Percentiles rank a stretch among this genome's conserved stretches.
Conservation (phyloP, 1,139 yeast species). For the Martiniozyma asiatica region DNA sequence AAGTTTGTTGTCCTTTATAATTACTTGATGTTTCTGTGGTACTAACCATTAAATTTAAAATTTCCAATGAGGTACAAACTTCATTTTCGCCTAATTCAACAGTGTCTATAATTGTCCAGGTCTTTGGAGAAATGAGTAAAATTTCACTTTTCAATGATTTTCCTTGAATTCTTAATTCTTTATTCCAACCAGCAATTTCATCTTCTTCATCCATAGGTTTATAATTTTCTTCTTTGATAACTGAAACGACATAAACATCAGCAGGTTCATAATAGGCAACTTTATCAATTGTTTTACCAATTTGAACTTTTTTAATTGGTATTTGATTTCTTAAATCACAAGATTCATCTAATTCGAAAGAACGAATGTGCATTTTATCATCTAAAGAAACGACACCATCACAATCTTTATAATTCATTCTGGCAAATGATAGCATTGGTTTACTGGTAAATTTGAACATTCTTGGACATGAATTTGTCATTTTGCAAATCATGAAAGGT, state of each 20-base stretch:
- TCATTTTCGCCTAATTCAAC: conserved; percentile 59
- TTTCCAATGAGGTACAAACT: conserved; percentile 45
- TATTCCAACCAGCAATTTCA: conserved; percentile 47
- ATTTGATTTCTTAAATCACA: conserved; percentile 51
- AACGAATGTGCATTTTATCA: conserved; percentile 59
- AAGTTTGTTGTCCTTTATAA: conserved; percentile 35
- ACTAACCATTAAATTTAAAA: conserved; percentile 41
- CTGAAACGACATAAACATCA: conserved; percentile 54
- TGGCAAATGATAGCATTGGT: conserved; percentile 52
- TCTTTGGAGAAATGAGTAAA: conserved; percentile 57
- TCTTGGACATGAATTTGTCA: conserved; percentile 52
- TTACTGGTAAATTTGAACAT: conserved; percentile 56
- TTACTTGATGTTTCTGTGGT: conserved; percentile 5
- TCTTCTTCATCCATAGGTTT: conserved; percentile 62
- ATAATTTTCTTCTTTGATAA: conserved; percentile 48
- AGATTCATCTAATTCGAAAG: conserved; percentile 36
- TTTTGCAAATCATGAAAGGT: conserved; percentile 59
- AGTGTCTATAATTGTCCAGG: conserved; percentile 70
- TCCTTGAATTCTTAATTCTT: conserved; percentile 29
- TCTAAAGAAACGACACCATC: conserved; percentile 66
- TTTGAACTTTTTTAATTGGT: conserved; percentile 42
- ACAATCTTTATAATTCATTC: conserved; percentile 27
- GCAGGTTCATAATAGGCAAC: conserved; percentile 65
- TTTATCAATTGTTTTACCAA: conserved; percentile 58
- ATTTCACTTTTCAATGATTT: conserved; percentile 29